A percentile compares a stretch with the other conserved stretches of the same genome.
These are phyloP conservation scores for Juglanconis juglandina DNA, from an alignment of 2,329 filamentous ascomycete species.

Conservation along the genomic window DNA sequence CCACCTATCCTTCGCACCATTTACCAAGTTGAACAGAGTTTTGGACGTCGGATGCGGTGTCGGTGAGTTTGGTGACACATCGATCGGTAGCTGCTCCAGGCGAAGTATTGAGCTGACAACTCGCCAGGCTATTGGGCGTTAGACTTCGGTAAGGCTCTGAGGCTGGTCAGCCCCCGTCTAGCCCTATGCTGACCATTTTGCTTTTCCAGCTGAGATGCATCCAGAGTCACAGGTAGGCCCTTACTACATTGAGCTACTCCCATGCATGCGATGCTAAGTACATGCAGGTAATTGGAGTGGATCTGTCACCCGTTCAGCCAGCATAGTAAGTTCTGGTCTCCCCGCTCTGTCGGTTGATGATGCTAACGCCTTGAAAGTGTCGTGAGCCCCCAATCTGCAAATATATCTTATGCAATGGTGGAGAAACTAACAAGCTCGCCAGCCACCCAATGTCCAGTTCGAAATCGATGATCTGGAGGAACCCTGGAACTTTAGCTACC, in stretches of 20 bases:
- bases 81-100: neutral
- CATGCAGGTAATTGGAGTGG: constrained; percentile 24
- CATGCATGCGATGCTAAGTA: neutral
- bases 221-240: constrained; percentile 23
- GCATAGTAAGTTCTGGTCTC: constrained; percentile 19
- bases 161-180: neutral
- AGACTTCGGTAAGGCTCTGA: constrained; percentile 25
- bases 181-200: constrained; percentile 3
- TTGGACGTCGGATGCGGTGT: constrained; percentile 52
- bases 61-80: constrained; percentile 26
- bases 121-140: constrained; percentile 26
- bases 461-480: constrained; percentile 29
- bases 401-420: no score
- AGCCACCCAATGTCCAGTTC: constrained; percentile 24
- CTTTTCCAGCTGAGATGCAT: constrained; percentile 23
- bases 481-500: constrained; percentile 26
- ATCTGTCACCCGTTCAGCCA: constrained; percentile 25
- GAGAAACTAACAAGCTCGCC: constrained; percentile 8
- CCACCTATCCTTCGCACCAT: constrained; percentile 41
- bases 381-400: constrained; percentile 5
- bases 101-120: constrained; percentile 8
- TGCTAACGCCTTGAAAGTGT: constrained; percentile 12
- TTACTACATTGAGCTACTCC: neutral
- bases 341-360: neutral
- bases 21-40: constrained; percentile 37